These are phyloP conservation scores for Parastagonospora nodorum DNA, from an alignment of 2,329 filamentous ascomycete genomes.

Conservation along the genomic window DNA sequence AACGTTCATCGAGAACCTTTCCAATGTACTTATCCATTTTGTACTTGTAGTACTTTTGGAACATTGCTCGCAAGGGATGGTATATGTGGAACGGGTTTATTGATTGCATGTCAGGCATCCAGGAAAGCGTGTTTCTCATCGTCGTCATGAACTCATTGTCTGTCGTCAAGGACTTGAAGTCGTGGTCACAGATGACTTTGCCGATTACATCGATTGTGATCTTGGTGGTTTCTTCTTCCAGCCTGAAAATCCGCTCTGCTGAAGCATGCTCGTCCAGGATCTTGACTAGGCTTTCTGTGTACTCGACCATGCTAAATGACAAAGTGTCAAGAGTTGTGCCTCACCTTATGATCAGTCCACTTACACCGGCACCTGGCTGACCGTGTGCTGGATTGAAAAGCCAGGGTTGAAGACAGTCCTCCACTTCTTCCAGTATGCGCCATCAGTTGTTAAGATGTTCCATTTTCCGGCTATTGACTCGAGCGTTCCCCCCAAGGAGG, in stretches of 20 bases:
- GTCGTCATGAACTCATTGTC: constrained; percentile 44
- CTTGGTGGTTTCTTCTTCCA: constrained; percentile 48
- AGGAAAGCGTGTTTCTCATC: constrained; percentile 43
- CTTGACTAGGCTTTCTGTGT: constrained; percentile 36
- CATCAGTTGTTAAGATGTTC: constrained; percentile 47
- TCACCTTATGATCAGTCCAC: neutral
- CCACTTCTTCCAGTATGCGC: constrained; percentile 51
- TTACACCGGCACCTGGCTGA: constrained; percentile 41
- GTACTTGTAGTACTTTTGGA: constrained; percentile 41
- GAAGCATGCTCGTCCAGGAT: constrained; percentile 44
- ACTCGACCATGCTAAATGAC: constrained; percentile 38
- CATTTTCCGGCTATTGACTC: constrained; percentile 43
- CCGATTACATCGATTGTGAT: constrained; percentile 52
- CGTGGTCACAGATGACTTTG: constrained; percentile 45
- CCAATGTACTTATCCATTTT: constrained; percentile 47
- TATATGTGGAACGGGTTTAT: constrained; percentile 43
- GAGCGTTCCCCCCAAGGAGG: constrained; percentile 33
- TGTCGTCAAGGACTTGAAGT: constrained; percentile 43
- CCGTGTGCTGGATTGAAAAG: constrained; percentile 46
- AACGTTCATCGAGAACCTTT: constrained; percentile 45
- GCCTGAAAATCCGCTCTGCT: constrained; percentile 44
- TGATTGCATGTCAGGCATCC: constrained; percentile 41
- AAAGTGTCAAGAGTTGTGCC: neutral
- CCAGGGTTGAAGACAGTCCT: constrained; percentile 51
- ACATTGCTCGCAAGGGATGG: constrained; percentile 44